Percentiles rank a stretch among this genome's conserved stretches.
Conservation (phyloP, 129 eudicot species). For the Smallanthus sonchifolius region DNA sequence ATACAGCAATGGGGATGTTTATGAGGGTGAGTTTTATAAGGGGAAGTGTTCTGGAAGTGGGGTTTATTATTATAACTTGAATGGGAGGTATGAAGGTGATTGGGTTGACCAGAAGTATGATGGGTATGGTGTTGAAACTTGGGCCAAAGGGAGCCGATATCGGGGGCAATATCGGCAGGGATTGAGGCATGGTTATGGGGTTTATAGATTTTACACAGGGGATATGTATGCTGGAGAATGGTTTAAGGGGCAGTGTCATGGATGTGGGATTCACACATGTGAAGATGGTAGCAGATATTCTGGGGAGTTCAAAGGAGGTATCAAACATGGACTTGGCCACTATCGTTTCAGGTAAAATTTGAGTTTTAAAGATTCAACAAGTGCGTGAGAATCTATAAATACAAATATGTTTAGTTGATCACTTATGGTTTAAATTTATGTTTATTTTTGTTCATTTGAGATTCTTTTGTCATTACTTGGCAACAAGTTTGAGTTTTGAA, state of each 20-base stretch:
- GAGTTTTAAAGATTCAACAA: not conserved
- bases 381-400: not conserved
- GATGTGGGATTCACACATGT: slow-evolving; percentile 72
- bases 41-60: slow-evolving; percentile 96
- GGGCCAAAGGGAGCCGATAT: slow-evolving; percentile 80
- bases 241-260: slow-evolving; percentile 85
- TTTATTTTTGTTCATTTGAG: not conserved
- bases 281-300: slow-evolving; percentile 74
- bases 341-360: slow-evolving; percentile 76
- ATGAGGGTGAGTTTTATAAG: slow-evolving; percentile 81
- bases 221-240: slow-evolving; percentile 81
- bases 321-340: slow-evolving; percentile 85
- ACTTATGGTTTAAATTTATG: not conserved
- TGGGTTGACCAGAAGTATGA: slow-evolving; percentile 89
- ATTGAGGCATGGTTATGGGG: slow-evolving; percentile 77
- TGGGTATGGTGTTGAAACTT: slow-evolving; percentile 85
- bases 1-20: slow-evolving; percentile 80
- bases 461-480: not conserved
- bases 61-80: slow-evolving; percentile 67
- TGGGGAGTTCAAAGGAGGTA: slow-evolving; percentile 73
- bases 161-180: slow-evolving; percentile 79
- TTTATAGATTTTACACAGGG: slow-evolving; percentile 69
- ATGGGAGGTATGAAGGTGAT: slow-evolving; percentile 88
- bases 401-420: not conserved
- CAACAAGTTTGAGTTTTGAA: not conserved